phyloP scores from a whole-genome alignment of 345 rosid genomes.

The Syzygium oleosum region DNA sequence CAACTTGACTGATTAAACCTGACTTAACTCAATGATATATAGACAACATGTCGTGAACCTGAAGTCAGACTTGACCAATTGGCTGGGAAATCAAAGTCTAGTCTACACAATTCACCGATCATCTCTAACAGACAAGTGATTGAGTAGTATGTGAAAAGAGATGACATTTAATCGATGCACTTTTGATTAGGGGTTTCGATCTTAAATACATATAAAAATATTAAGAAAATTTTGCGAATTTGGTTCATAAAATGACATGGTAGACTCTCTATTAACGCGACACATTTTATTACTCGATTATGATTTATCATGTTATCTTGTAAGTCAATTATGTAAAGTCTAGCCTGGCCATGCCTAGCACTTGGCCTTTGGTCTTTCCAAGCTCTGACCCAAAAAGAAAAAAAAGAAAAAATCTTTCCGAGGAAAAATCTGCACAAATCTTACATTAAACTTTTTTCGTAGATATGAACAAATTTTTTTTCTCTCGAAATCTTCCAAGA shows the following conservation, averaged over 20 bases:
- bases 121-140: fast-evolving
- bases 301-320: neutral
- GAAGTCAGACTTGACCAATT: neutral
- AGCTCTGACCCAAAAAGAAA: neutral
- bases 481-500: neutral
- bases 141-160: neutral
- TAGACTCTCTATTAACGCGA: neutral
- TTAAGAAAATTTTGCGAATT: neutral
- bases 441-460: neutral
- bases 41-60: neutral
- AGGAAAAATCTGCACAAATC: neutral
- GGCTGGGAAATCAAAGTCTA: neutral
- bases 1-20: fast-evolving
- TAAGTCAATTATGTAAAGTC: neutral
- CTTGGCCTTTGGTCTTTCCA: neutral
- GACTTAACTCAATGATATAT: neutral
- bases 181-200: neutral
- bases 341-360: neutral
- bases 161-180: neutral
- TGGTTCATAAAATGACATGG: neutral
- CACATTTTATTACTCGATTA: neutral
- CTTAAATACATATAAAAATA: fast-evolving
- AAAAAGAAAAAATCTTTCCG: neutral
- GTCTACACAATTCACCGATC: neutral
- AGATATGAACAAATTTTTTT: neutral